Conservation (phyloP, 768 basidiomycete genomes). For the Paxillus involutus region DNA sequence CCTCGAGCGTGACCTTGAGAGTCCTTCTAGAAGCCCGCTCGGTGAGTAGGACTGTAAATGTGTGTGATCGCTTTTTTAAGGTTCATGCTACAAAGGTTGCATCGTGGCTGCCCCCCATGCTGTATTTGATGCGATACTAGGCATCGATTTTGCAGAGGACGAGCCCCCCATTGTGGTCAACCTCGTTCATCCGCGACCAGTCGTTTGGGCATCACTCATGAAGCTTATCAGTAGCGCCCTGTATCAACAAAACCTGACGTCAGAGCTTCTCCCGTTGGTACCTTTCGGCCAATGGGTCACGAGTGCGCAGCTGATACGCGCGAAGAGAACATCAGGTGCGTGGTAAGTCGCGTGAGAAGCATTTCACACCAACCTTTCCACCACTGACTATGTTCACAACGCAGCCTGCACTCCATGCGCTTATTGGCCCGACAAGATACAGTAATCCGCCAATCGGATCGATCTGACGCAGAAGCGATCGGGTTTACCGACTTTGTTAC, state of each 20-base stretch:
- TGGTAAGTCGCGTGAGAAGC: constrained; percentile 28
- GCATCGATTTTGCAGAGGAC: constrained; percentile 26
- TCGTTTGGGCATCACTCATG: constrained; percentile 26
- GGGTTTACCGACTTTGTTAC: too few relatives aligned
- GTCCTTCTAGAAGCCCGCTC: constrained; percentile 30
- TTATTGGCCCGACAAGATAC: constrained; percentile 18
- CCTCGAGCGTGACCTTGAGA: constrained; percentile 30
- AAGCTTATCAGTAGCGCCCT: constrained; percentile 20
- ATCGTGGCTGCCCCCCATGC: constrained; percentile 32
- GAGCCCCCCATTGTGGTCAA: too few relatives aligned
- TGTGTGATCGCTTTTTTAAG: neutral
- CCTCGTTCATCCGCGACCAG: constrained; percentile 32
- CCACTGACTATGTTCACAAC: constrained; percentile 9
- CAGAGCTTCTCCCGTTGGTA: constrained; percentile 27
- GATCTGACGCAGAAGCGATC: too few relatives aligned
- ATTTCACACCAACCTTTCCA: constrained; percentile 42
- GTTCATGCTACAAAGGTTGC: constrained; percentile 12
- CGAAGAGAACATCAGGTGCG: constrained; percentile 25
- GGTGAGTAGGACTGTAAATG: constrained; percentile 14
- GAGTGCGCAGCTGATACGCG: constrained; percentile 8
- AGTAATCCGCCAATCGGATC: neutral
- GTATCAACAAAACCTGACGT: constrained; percentile 7
- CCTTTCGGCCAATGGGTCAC: constrained; percentile 38
- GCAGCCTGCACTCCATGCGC: constrained; percentile 34
- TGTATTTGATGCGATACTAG: constrained; percentile 26